These are phyloP conservation scores for Suhomyces choctaworum DNA, from an alignment of 1,139 yeast species.

Conservation along the genomic window DNA sequence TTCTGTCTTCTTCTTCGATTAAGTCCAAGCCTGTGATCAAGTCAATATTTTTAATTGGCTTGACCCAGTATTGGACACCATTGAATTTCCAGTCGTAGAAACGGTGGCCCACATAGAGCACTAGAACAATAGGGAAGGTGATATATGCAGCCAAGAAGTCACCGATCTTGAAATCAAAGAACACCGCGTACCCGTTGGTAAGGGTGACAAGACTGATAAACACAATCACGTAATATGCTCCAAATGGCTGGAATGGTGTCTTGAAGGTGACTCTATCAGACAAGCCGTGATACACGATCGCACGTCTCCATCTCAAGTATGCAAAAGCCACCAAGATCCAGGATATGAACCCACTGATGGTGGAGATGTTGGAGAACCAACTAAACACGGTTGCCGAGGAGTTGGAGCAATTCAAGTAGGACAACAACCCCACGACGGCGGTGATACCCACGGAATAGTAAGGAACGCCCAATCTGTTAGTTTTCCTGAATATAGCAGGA, in stretches of 20 bases:
- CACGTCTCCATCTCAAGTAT: slow-evolving; percentile 56
- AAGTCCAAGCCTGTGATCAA: slow-evolving; percentile 47
- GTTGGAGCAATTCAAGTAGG: slow-evolving; percentile 61
- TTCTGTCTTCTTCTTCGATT: slow-evolving; percentile 28
- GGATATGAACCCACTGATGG: slow-evolving; percentile 67
- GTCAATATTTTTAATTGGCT: slow-evolving; percentile 46
- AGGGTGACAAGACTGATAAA: slow-evolving; percentile 48
- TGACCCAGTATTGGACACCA: slow-evolving; percentile 34
- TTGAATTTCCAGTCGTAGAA: slow-evolving; percentile 28
- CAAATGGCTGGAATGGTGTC: slow-evolving; percentile 51
- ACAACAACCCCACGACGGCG: slow-evolving; percentile 52
- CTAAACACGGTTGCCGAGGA: slow-evolving; percentile 57
- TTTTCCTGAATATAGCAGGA: slow-evolving; percentile 54
- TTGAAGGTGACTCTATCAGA: slow-evolving; percentile 49
- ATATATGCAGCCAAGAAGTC: slow-evolving; percentile 65
- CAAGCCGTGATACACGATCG: slow-evolving; percentile 42
- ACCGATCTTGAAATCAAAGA: slow-evolving; percentile 50
- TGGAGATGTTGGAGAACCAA: slow-evolving; percentile 69
- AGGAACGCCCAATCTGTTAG: slow-evolving; percentile 65
- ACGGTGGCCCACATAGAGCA: slow-evolving; percentile 47
- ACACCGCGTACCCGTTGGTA: slow-evolving; percentile 61
- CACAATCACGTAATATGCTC: slow-evolving; percentile 50
- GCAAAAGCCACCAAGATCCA: slow-evolving; percentile 58
- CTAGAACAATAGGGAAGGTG: slow-evolving; percentile 55
- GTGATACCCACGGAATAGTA: slow-evolving; percentile 47